Conservation (phyloP, 805 yeast species). For the Candida krabiensis region DNA sequence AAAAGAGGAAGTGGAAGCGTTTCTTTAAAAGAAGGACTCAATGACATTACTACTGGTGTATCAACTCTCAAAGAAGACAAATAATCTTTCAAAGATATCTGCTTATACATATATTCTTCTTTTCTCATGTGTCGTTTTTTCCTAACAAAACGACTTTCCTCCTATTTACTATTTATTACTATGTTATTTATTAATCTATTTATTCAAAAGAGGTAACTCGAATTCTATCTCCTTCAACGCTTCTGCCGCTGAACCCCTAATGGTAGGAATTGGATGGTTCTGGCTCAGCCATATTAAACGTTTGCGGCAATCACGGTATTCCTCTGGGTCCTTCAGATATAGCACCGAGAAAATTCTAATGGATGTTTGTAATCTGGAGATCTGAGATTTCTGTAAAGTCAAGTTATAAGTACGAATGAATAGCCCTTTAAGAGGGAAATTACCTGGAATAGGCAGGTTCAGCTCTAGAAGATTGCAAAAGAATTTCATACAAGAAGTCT, state of each 20-base stretch:
- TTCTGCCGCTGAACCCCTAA: conserved; percentile 19
- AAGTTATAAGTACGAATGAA: conserved; percentile 54
- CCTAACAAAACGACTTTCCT: too few relatives aligned
- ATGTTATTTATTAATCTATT: conserved; percentile 2
- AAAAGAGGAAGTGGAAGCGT: conserved; percentile 72
- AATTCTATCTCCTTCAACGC: conserved; percentile 22
- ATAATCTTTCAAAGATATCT: conserved; percentile 3
- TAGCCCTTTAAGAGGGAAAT: conserved; percentile 34
- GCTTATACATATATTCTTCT: neutral
- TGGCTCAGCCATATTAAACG: conserved; percentile 24
- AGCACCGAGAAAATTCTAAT: conserved; percentile 46
- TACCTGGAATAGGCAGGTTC: conserved; percentile 32
- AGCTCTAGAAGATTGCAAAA: conserved; percentile 42
- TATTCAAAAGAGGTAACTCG: conserved; percentile 4
- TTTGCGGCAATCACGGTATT: conserved; percentile 18
- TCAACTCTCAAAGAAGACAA: conserved; percentile 19
- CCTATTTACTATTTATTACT: too few relatives aligned
- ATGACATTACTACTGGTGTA: conserved; percentile 8
- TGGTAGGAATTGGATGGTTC: conserved; percentile 25
- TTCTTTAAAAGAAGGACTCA: conserved; percentile 61
- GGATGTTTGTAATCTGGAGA: conserved; percentile 38
- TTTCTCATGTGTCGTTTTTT: neutral
- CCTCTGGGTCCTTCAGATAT: conserved; percentile 12
- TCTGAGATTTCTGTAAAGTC: conserved; percentile 49
- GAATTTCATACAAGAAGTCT: conserved; percentile 25